phyloP scores from a whole-genome alignment of 371 early-diverging fungal species.

The Conidiobolus incongruus region DNA sequence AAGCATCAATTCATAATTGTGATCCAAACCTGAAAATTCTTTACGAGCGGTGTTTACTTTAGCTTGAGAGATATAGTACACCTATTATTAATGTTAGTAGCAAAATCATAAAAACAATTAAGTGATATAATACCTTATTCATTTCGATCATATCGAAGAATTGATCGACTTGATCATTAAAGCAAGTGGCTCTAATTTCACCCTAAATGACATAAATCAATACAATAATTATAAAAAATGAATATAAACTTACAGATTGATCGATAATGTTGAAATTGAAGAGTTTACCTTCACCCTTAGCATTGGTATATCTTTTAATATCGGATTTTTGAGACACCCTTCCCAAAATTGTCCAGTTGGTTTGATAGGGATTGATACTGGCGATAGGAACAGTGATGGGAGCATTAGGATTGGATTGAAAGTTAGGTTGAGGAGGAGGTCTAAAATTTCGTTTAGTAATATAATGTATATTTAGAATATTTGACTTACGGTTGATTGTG shows the following conservation, averaged over 20 bases:
- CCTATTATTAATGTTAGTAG: slow-evolving; percentile 8
- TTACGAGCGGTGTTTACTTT: slow-evolving; percentile 67
- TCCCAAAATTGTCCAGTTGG: slow-evolving; percentile 90
- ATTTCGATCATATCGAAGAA: slow-evolving; percentile 51
- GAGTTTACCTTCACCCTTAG: slow-evolving; percentile 58
- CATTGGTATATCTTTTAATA: slow-evolving; percentile 61
- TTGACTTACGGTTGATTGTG: no score
- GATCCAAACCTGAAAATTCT: slow-evolving; percentile 54
- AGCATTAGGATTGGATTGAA: no score
- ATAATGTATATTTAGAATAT: no score
- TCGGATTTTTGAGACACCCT: slow-evolving; percentile 64
- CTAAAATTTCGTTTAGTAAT: no score
- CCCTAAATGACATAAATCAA: slow-evolving; percentile 18
- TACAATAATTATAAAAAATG: not conserved
- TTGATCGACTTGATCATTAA: slow-evolving; percentile 56
- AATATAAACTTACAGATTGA: slow-evolving; percentile 25
- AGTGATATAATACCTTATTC: slow-evolving; percentile 37
- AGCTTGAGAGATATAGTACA: slow-evolving; percentile 69
- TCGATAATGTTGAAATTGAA: slow-evolving; percentile 79
- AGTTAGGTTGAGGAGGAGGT: no score
- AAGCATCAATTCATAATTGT: slow-evolving; percentile 82
- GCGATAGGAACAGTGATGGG: no score
- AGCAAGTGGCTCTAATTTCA: slow-evolving; percentile 79
- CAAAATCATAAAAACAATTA: not conserved
- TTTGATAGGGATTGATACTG: no score